phyloP scores from a whole-genome alignment of 768 basidiomycete genomes.

The Macrolepiota dolichaula region DNA sequence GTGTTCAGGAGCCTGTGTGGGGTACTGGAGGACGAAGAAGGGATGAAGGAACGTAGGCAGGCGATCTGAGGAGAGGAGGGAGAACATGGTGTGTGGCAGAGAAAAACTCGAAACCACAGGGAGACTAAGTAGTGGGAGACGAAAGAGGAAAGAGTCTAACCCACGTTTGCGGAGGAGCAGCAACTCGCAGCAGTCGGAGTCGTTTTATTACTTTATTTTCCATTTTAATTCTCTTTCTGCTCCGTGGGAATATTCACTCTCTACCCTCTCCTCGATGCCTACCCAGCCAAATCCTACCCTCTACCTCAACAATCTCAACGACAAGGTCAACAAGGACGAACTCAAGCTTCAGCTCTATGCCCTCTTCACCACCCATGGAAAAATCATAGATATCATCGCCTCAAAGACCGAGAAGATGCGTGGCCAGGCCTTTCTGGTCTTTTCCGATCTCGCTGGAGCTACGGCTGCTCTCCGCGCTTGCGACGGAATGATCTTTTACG shows the following conservation, averaged over 20 bases:
- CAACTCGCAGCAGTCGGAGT: neutral
- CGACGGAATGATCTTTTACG: slow-evolving; percentile 91
- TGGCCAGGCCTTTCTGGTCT: slow-evolving; percentile 96
- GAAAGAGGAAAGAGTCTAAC: neutral
- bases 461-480: slow-evolving; percentile 92
- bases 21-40: slow-evolving; percentile 75
- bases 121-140: slow-evolving; percentile 3
- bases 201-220: neutral
- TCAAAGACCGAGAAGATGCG: slow-evolving; percentile 82
- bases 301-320: slow-evolving; percentile 91
- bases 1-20: slow-evolving; percentile 45
- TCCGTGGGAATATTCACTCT: slow-evolving; percentile 24
- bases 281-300: slow-evolving; percentile 83
- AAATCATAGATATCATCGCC: slow-evolving; percentile 90
- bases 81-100: neutral
- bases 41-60: slow-evolving; percentile 56
- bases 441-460: slow-evolving; percentile 85
- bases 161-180: slow-evolving; percentile 1
- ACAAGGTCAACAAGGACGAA: slow-evolving; percentile 91
- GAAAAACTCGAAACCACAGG: neutral
- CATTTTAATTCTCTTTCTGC: neutral
- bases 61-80: slow-evolving; percentile 20
- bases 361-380: slow-evolving; percentile 92
- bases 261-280: slow-evolving; percentile 30
- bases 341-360: slow-evolving; percentile 77